Percentiles rank a stretch among this genome's conserved stretches.
phyloP scores from a whole-genome alignment of 2,329 filamentous ascomycete genomes.

The Fusarium oxysporum region DNA sequence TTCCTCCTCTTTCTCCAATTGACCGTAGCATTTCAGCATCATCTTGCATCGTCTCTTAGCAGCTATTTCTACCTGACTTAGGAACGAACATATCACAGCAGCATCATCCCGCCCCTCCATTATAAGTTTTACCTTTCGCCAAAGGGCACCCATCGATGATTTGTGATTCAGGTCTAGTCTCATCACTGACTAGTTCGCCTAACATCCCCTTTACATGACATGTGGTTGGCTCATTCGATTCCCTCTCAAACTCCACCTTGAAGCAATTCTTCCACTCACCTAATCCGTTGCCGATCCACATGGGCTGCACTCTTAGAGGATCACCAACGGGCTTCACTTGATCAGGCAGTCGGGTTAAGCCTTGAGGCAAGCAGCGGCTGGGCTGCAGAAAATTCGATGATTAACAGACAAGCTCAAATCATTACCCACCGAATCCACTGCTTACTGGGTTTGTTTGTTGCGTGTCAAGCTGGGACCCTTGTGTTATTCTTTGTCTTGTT shows the following conservation, averaged over 20 bases:
- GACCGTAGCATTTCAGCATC: neutral
- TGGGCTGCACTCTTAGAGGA: constrained; percentile 16
- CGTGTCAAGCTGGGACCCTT: constrained; percentile 7
- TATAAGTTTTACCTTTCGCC: constrained; percentile 19
- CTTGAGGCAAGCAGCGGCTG: neutral
- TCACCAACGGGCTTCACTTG: constrained; percentile 32
- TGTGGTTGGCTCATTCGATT: constrained; percentile 16
- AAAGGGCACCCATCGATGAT: neutral
- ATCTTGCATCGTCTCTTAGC: neutral
- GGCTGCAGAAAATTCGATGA: constrained; percentile 1
- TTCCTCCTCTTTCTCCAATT: too few relatives aligned
- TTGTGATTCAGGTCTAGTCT: constrained; percentile 13
- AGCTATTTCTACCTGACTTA: constrained; percentile 3
- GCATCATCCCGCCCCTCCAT: constrained; percentile 34
- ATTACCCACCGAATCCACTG: constrained; percentile 11
- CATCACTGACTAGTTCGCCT: constrained; percentile 26
- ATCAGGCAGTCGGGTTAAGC: constrained; percentile 1
- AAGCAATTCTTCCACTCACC: constrained; percentile 7
- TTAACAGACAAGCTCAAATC: constrained; percentile 31
- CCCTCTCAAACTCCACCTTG: constrained; percentile 12
- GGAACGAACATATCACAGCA: constrained; percentile 16
- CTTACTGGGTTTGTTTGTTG: constrained; percentile 24
- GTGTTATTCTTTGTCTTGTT: constrained; percentile 14
- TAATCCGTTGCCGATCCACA: constrained; percentile 19
- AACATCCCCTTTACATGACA: neutral